phyloP scores from a whole-genome alignment of 75 land plant species.

The Azolla pinnata region DNA sequence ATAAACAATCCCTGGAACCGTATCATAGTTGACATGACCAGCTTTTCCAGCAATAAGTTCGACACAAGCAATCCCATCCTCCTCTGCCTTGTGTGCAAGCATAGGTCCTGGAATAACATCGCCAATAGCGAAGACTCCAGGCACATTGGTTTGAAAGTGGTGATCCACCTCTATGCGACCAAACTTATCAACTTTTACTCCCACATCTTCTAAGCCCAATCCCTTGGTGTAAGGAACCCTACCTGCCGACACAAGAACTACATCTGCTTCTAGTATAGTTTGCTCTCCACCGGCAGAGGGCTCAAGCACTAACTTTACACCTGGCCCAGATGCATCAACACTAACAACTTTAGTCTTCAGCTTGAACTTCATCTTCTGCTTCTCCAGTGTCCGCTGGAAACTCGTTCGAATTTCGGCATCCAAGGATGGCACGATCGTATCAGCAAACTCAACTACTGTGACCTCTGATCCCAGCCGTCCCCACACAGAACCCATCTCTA shows the following conservation, averaged over 20 bases:
- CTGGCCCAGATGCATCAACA: constrained; percentile 56
- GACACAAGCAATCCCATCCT: constrained; percentile 93
- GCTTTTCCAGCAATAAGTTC: constrained; percentile 86
- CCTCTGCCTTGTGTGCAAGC: constrained; percentile 98
- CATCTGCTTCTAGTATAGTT: constrained; percentile 71
- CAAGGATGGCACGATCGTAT: constrained; percentile 88
- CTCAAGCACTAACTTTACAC: constrained; percentile 66
- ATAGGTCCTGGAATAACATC: constrained; percentile 95
- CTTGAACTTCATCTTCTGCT: constrained; percentile 96
- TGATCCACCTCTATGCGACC: constrained; percentile 70
- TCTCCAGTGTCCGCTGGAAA: constrained; percentile 79
- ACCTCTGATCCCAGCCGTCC: constrained; percentile 85
- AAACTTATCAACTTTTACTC: constrained; percentile 77
- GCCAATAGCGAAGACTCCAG: constrained; percentile 87
- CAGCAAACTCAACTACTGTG: constrained; percentile 86
- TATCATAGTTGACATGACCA: constrained; percentile 93
- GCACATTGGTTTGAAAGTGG: constrained; percentile 57
- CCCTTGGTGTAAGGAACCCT: constrained; percentile 70
- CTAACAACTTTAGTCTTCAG: constrained; percentile 89
- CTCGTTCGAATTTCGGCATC: constrained; percentile 74
- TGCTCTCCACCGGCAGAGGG: constrained; percentile 83
- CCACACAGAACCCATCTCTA: constrained; percentile 99
- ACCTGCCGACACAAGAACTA: constrained; percentile 92
- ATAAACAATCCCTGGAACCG: constrained; percentile 90
- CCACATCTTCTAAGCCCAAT: constrained; percentile 71